Evolutionary conservation across 352 stramenopile species (phyloP), one percentile per base, ranked within the genome.

Genomic region (Pythium aphanidermatum): DNA sequence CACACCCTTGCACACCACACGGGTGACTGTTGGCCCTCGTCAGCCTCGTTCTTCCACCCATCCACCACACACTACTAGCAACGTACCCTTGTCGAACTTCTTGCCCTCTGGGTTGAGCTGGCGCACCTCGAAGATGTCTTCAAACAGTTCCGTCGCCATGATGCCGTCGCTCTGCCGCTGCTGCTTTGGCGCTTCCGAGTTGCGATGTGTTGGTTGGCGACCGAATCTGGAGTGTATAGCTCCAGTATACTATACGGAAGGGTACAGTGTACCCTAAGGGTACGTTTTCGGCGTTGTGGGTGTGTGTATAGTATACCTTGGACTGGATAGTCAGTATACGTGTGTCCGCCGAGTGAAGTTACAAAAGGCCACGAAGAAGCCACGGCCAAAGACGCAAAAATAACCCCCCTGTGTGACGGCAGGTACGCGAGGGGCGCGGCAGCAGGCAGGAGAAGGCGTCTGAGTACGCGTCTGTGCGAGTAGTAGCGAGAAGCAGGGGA

Each of bases 71-170:
- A n/a, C n/a, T n/a, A n/a, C n/a, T n/a, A n/a, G 19, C 11, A 11
- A 54, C 66, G 50, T 50, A 92, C 83, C 83, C 73, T 95, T 96
- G 68, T 97, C 85, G 48, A 97, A 97, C 70, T 98, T 98, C 79
- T 98, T 98, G 26, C 95, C 95, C 46, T 98, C 95, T 16, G 96
- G 96, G 70, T 99, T 99, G 20, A 98, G 57, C 52, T 96, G 75
- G 32, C 84, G 96, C 51, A 98, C 92, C 76, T 98, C 91, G 62
- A 99, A 99, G 52, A 98, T 98, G 70, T 99, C 96, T 74, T 99
- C 95, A 81, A 99, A 99, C 38, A 99, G 65, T 60, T 94, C 80
- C 19, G 82, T 91, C 64, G 82, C 77, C 82, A 94, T 94, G 44
- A 36, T 53, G n/a, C n/a, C 20, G 20, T 24, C 39, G 38, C 2